Conservation (phyloP, 2,329 filamentous ascomycete species). For the Nothophoma quercina region DNA sequence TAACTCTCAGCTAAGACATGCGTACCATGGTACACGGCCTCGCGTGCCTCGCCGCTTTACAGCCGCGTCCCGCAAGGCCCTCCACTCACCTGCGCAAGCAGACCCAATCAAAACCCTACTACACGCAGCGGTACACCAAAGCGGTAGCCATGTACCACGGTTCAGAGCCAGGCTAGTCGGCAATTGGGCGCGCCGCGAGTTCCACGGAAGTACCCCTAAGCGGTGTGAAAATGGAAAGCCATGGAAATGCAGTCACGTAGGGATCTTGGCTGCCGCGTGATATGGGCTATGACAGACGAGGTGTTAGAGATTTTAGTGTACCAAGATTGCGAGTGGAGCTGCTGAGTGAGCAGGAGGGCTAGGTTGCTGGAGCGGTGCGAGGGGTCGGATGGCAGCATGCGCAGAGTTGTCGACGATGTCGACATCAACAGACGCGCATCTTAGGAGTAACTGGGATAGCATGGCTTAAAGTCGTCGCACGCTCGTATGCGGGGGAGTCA, state of each 20-base stretch:
- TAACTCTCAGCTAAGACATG: slow-evolving; percentile 11
- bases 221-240: slow-evolving; percentile 1
- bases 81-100: slow-evolving; percentile 3
- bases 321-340: slow-evolving; percentile 18
- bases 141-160: slow-evolving; percentile 3
- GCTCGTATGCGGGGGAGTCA: slow-evolving; percentile 8
- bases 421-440: background rate
- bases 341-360: slow-evolving; percentile 8
- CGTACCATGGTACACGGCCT: slow-evolving; percentile 15
- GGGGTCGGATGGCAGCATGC: background rate
- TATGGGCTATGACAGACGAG: slow-evolving; percentile 3
- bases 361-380: background rate
- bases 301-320: slow-evolving; percentile 21
- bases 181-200: slow-evolving; percentile 7
- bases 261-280: slow-evolving; percentile 7
- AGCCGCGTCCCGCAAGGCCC: slow-evolving; percentile 4
- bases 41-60: slow-evolving; percentile 18
- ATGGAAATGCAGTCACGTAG: background rate
- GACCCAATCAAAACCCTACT: slow-evolving; percentile 1
- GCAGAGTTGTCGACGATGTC: background rate
- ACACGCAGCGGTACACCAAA: slow-evolving; percentile 2
- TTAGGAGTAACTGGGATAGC: background rate
- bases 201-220: slow-evolving; percentile 9
- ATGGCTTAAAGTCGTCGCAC: background rate
- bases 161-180: slow-evolving; percentile 7